These are phyloP conservation scores for Amaranthus tricolor DNA, from an alignment of 179 eudicot genomes.

Conservation along the genomic window DNA sequence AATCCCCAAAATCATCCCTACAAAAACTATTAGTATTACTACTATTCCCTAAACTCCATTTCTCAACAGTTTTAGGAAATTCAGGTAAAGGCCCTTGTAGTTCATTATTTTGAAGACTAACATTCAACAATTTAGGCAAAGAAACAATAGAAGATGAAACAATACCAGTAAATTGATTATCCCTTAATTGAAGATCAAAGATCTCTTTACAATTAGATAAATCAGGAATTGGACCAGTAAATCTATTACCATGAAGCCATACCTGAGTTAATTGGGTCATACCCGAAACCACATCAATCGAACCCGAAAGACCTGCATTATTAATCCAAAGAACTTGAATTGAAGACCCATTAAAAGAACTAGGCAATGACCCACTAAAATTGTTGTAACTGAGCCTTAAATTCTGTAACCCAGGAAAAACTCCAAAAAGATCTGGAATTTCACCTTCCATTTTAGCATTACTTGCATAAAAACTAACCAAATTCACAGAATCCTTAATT, in stretches of 20 bases:
- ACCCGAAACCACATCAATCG: conserved; percentile 37
- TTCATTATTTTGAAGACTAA: conserved; percentile 56
- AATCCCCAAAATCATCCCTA: conserved; percentile 37
- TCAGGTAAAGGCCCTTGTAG: conserved; percentile 63
- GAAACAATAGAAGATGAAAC: conserved; percentile 38
- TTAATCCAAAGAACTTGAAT: conserved; percentile 46
- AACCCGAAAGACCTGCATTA: conserved; percentile 57
- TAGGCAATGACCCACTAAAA: conserved; percentile 51
- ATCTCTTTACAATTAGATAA: conserved; percentile 44
- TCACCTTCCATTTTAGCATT: conserved; percentile 37
- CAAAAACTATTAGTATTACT: conserved; percentile 47
- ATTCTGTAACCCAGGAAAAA: conserved; percentile 37
- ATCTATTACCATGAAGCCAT: conserved; percentile 58
- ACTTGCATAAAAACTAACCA: conserved; percentile 36
- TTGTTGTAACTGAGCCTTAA: conserved; percentile 53
- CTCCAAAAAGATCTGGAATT: conserved; percentile 56
- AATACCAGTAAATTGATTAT: conserved; percentile 56
- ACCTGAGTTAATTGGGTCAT: conserved; percentile 45
- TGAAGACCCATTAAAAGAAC: conserved; percentile 31
- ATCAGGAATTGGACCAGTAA: conserved; percentile 61
- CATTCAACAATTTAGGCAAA: conserved; percentile 40
- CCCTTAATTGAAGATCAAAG: conserved; percentile 75
- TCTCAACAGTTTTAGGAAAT: conserved; percentile 30
- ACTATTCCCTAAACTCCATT: conserved; percentile 19
- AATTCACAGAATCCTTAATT: conserved; percentile 27